Evolutionary conservation across 495 filamentous ascomycete genomes (phyloP).

Genomic region (Ramalina peruviana): DNA sequence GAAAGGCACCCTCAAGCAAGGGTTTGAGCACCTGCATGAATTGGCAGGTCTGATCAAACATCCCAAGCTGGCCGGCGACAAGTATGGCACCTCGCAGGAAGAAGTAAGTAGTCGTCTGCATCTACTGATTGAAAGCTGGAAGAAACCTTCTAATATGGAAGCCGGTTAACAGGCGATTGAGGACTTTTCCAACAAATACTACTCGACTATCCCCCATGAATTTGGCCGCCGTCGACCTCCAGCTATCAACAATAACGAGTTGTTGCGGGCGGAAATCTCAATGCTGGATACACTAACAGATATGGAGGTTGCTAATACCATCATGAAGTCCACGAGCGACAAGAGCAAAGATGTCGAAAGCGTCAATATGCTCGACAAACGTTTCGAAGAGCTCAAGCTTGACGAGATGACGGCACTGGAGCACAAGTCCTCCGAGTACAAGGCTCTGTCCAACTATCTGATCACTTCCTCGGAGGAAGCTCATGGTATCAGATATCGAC

Average conservation of each 20-base stretch:
- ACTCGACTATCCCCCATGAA: constrained; percentile 66
- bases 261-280: constrained; percentile 60
- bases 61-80: constrained; percentile 27
- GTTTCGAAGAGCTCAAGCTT: constrained; percentile 55
- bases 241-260: constrained; percentile 34
- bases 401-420: constrained; percentile 61
- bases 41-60: constrained; percentile 48
- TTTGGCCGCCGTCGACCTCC: constrained; percentile 66
- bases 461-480: constrained; percentile 43
- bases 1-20: constrained; percentile 54
- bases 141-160: neutral
- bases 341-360: constrained; percentile 12
- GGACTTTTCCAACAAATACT: constrained; percentile 57
- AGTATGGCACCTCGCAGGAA: constrained; percentile 26
- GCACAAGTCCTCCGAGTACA: constrained; percentile 43
- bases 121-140: neutral
- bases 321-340: constrained; percentile 51
- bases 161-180: constrained; percentile 29
- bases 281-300: constrained; percentile 52
- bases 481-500: constrained; percentile 26
- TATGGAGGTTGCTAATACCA: constrained; percentile 68
- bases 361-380: constrained; percentile 49
- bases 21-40: constrained; percentile 61
- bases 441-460: constrained; percentile 50
- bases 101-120: constrained; percentile 7